A percentile compares a stretch with the other conserved stretches of the same genome.
Conservation (phyloP, 106 monocot genomes). For the Dendrobium catenatum region DNA sequence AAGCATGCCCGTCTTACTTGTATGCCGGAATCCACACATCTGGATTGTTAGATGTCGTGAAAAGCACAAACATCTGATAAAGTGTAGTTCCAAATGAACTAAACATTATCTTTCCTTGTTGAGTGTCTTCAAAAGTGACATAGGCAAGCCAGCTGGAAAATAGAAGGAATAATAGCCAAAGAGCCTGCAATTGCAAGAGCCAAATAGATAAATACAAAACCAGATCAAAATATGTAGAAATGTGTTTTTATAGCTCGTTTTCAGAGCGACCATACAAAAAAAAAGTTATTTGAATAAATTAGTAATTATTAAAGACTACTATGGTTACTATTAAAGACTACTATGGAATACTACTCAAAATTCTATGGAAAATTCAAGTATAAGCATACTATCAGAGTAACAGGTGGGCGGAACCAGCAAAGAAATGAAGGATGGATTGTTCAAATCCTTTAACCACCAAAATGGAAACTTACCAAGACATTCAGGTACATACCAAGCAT, state of each 20-base stretch:
- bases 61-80: slow-evolving; percentile 97
- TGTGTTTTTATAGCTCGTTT: background rate
- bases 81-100: slow-evolving; percentile 72
- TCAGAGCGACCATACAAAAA: background rate
- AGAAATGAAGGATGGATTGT: background rate
- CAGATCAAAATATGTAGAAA: background rate
- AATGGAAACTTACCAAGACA: slow-evolving; percentile 69
- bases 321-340: too few relatives aligned
- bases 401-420: background rate
- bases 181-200: slow-evolving; percentile 52
- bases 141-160: slow-evolving; percentile 96
- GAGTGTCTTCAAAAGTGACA: slow-evolving; percentile 95
- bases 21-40: slow-evolving; percentile 99
- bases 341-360: background rate
- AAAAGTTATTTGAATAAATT: background rate
- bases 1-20: slow-evolving; percentile 50
- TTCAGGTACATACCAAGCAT: slow-evolving; percentile 80
- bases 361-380: background rate
- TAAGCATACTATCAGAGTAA: background rate
- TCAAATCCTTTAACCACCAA: background rate
- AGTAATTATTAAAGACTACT: background rate
- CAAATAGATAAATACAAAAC: slow-evolving; percentile 6
- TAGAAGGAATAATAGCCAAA: slow-evolving; percentile 70
- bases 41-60: slow-evolving; percentile 98
- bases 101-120: slow-evolving; percentile 76